phyloP scores from a whole-genome alignment of 768 basidiomycete species.

The Amanita phalloides region DNA sequence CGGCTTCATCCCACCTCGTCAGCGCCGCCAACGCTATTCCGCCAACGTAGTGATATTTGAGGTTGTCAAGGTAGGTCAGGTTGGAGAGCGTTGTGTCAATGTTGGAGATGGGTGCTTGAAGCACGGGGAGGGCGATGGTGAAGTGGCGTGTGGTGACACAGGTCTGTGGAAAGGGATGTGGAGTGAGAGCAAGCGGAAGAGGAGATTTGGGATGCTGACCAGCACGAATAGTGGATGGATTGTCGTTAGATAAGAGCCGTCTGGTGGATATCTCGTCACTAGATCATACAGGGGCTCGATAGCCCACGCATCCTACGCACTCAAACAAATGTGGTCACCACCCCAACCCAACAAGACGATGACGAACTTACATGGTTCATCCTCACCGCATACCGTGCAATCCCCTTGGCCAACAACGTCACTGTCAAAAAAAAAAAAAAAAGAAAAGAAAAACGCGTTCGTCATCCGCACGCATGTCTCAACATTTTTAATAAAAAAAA shows the following conservation, averaged over 20 bases:
- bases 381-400: constrained; percentile 37
- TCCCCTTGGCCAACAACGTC: constrained; percentile 53
- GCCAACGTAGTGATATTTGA: constrained; percentile 78
- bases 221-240: constrained; percentile 35
- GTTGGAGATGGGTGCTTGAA: constrained; percentile 51
- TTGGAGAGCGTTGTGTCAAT: constrained; percentile 54
- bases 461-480: no score
- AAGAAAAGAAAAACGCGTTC: not conserved
- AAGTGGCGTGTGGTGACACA: constrained; percentile 49
- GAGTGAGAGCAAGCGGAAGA: not conserved
- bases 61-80: constrained; percentile 66
- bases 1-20: constrained; percentile 57
- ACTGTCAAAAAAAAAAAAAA: constrained; percentile 26
- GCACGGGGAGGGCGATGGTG: constrained; percentile 46
- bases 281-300: constrained; percentile 51
- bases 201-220: not conserved
- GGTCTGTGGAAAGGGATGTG: constrained; percentile 25
- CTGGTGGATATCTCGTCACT: constrained; percentile 49
- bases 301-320: constrained; percentile 26
- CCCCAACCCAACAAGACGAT: constrained; percentile 11
- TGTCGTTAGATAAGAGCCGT: constrained; percentile 49
- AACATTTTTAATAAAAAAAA: no score
- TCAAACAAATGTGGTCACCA: not conserved
- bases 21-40: constrained; percentile 60
- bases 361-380: constrained; percentile 32